phyloP scores from a whole-genome alignment of 2,329 filamentous ascomycete species.

The Colletotrichum australisinense region DNA sequence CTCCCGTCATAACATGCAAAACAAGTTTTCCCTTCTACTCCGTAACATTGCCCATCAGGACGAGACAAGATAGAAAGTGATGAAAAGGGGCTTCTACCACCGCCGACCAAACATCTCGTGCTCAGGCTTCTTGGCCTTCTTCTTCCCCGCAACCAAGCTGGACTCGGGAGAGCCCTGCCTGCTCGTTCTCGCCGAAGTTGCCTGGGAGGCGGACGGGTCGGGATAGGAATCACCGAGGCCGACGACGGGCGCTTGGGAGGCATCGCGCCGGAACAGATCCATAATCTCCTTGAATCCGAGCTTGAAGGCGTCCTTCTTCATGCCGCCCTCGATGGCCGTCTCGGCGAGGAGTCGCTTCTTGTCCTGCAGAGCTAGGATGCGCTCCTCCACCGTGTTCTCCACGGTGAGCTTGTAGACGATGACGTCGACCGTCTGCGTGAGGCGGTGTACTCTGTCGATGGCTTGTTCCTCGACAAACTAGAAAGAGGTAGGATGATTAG shows the following conservation, averaged over 20 bases:
- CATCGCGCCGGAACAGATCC: constrained; percentile 73
- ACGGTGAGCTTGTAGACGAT: constrained; percentile 96
- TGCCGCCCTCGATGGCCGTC: constrained; percentile 86
- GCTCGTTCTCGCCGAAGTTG: constrained; percentile 16
- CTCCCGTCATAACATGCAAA: background rate
- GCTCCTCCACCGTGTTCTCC: constrained; percentile 87
- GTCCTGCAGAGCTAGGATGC: constrained; percentile 93
- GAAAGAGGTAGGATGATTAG: constrained; percentile 27
- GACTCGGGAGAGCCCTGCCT: constrained; percentile 26
- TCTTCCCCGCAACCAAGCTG: constrained; percentile 14
- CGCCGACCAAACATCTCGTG: constrained; percentile 33
- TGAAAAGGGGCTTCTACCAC: background rate
- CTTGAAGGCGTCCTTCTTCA: constrained; percentile 80
- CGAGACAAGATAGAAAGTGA: no score
- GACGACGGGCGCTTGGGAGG: background rate
- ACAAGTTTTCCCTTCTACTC: no score
- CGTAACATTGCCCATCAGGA: background rate
- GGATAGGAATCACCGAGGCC: background rate
- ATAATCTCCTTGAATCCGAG: constrained; percentile 94
- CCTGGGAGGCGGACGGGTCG: constrained; percentile 6
- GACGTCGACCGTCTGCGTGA: constrained; percentile 95
- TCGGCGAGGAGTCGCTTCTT: constrained; percentile 94
- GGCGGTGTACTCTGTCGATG: constrained; percentile 97
- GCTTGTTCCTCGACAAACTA: constrained; percentile 98
- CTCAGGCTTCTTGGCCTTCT: constrained; percentile 46